Evolutionary conservation across 73 alveolate species (phyloP).

Genomic region (Paramecium sonneborni): DNA sequence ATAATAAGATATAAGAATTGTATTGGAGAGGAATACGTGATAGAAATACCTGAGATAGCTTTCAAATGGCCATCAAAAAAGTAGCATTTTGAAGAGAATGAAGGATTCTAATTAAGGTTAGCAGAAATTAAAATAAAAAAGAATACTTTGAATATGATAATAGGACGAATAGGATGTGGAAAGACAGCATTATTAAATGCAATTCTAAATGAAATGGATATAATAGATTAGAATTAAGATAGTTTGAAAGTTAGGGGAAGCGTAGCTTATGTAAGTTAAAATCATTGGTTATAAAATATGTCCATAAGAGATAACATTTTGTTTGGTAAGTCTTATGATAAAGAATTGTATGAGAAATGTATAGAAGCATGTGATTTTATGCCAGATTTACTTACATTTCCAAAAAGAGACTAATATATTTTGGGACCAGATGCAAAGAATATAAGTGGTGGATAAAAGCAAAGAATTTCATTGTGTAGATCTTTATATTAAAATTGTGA

Average conservation of each 20-base stretch:
- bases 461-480: conserved; percentile 85
- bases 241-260: conserved; percentile 62
- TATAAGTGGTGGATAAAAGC: conserved; percentile 89
- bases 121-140: conserved; percentile 2
- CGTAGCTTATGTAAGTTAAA: conserved; percentile 78
- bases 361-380: conserved; percentile 80
- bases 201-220: conserved; percentile 62
- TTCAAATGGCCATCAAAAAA: conserved; percentile 61
- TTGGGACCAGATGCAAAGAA: conserved; percentile 90
- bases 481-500: conserved; percentile 83
- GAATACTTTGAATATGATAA: conserved; percentile 31
- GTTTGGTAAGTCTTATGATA: conserved; percentile 79
- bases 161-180: conserved; percentile 65
- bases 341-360: conserved; percentile 75
- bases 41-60: conserved; percentile 22
- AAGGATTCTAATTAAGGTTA: background rate
- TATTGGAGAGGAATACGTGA: background rate
- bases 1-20: background rate
- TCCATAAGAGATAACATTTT: conserved; percentile 88
- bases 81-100: background rate
- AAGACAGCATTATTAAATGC: conserved; percentile 65
- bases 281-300: conserved; percentile 89
- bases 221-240: background rate
- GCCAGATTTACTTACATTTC: conserved; percentile 80
- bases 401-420: conserved; percentile 77